Evolutionary conservation across 257 asterid genomes (phyloP), one percentile per base, ranked within the genome.

Genomic region (Ocimum tenuiflorum): DNA sequence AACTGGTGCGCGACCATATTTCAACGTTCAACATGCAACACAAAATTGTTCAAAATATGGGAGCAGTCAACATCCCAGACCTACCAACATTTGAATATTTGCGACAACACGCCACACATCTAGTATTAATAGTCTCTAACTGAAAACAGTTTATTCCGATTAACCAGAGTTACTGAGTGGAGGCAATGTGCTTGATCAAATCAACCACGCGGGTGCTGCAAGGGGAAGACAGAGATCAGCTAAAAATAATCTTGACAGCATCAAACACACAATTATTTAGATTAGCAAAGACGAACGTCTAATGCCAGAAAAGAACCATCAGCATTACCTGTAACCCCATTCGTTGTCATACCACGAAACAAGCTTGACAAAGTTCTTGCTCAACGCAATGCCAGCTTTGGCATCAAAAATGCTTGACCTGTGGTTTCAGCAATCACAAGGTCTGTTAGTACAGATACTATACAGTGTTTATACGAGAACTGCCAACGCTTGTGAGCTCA

Each of bases 391-490:
- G 43, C 97, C 97, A 7, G 97, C 97, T 83, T 90, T 84, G 53
- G 96, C 95, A 60, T 90, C 97, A 13, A 90, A 90, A 50, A 90
- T 90, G 67, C 95, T 90, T 55, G 97, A 90, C 81, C 97, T 89
- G 84, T 61, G 48, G 41, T 73, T 63, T 54, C 63, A 59, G 22
- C 62, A 46, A 58, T 50, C 8, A n/a, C 39, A 15, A 29, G 51
- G 18, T 0, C 22, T 42, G 24, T 72, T 42, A 72, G 72, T 33
- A 24, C 52, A 35, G 15, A 47, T 14, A 42, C 3, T 35, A 17
- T 8, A 0, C 10, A 17, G 24, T 10, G 8, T 8, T 23, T 27
- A 27, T 27, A 27, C 31, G 31, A 4, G 31, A 27, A 4, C 31
- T 27, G 31, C 31, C 31, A 27, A 27, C 31, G 2, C 31, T 27